phyloP scores from a whole-genome alignment of 441 rosid genomes.

The Cnidoscolus chayamansa region DNA sequence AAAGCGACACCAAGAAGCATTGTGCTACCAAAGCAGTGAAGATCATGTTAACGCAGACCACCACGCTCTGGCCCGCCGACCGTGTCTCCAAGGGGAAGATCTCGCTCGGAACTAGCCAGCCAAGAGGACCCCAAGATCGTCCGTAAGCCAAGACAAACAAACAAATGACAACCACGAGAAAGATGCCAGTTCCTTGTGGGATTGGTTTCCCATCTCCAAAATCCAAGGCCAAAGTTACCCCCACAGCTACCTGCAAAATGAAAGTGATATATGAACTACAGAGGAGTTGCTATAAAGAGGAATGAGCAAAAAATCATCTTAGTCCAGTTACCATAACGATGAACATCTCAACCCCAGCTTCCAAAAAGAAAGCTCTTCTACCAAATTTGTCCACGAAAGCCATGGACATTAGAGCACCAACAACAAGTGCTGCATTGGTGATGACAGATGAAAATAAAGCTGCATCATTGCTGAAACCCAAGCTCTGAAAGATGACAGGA shows the following conservation, averaged over 20 bases:
- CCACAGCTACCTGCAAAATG: conserved; percentile 49
- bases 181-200: conserved; percentile 40
- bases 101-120: conserved; percentile 92
- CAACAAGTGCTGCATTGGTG: conserved; percentile 59
- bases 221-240: conserved; percentile 55
- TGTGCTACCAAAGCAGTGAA: conserved; percentile 92
- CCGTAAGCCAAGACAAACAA: conserved; percentile 79
- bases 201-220: conserved; percentile 64
- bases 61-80: conserved; percentile 82
- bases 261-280: background rate
- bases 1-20: conserved; percentile 64
- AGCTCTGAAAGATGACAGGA: conserved; percentile 80
- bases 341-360: conserved; percentile 81
- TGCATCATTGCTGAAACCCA: conserved; percentile 69
- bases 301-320: background rate
- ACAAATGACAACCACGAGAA: conserved; percentile 66
- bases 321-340: conserved; percentile 47
- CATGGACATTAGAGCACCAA: conserved; percentile 69
- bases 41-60: conserved; percentile 74
- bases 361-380: conserved; percentile 75
- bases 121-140: conserved; percentile 94
- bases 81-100: conserved; percentile 77
- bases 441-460: conserved; percentile 60
- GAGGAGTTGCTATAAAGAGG: background rate
- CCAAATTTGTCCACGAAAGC: conserved; percentile 64